Evolutionary conservation across 2,329 filamentous ascomycete species (phyloP).

Genomic region (Clathrospora elynae): DNA sequence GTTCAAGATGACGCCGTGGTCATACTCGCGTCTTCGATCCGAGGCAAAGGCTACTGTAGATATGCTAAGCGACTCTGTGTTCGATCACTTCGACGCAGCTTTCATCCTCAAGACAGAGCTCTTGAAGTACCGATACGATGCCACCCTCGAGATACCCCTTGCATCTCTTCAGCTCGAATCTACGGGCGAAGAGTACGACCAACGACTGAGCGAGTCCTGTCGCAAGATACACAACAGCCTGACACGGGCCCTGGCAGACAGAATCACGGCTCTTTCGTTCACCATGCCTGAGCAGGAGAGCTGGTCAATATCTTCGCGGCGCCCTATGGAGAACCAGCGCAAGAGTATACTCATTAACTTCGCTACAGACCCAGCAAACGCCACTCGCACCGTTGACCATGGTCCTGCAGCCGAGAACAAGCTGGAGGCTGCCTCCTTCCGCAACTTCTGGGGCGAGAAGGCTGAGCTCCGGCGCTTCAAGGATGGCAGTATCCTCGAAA

Average conservation of each 20-base stretch:
- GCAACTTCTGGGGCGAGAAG: conserved; percentile 93
- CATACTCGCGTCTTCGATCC: conserved; percentile 72
- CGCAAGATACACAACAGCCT: conserved; percentile 68
- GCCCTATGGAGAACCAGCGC: conserved; percentile 28
- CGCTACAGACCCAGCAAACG: conserved; percentile 73
- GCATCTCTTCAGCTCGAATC: conserved; percentile 36
- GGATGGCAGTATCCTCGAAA: conserved; percentile 91
- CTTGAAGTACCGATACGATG: conserved; percentile 61
- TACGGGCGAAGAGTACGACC: conserved; percentile 30
- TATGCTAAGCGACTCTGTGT: conserved; percentile 73
- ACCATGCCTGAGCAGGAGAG: conserved; percentile 30
- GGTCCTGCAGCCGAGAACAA: conserved; percentile 87
- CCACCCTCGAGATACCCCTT: conserved; percentile 52
- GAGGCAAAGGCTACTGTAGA: conserved; percentile 76
- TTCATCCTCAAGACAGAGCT: conserved; percentile 71
- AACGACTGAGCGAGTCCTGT: conserved; percentile 49
- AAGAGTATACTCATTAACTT: conserved; percentile 67
- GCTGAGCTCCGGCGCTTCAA: conserved; percentile 92
- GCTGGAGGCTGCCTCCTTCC: conserved; percentile 78
- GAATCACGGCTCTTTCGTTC: conserved; percentile 67
- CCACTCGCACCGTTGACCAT: conserved; percentile 79
- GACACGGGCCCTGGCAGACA: conserved; percentile 73
- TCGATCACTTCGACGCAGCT: conserved; percentile 80
- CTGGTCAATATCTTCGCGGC: conserved; percentile 47
- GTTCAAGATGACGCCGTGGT: conserved; percentile 90